These are phyloP conservation scores for Peltaster fructicola DNA, from an alignment of 2,329 filamentous ascomycete species.

Conservation along the genomic window DNA sequence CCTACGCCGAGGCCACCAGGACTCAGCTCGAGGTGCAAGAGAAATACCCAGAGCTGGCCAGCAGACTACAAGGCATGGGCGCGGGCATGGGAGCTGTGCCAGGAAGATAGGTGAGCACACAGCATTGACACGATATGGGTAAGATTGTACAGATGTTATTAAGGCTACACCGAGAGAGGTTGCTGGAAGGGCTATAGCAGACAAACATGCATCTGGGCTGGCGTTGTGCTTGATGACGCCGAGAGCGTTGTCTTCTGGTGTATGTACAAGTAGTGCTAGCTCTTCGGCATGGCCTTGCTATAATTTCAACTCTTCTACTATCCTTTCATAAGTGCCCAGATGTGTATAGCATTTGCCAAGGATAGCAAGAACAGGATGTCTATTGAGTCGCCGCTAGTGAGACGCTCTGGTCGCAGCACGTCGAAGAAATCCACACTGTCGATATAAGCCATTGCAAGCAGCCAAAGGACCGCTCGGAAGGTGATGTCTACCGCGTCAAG, in stretches of 20 bases:
- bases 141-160: no score
- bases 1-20: slow-evolving; percentile 89
- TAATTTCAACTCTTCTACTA: no score
- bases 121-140: no score
- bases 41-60: slow-evolving; percentile 34
- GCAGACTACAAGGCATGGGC: slow-evolving; percentile 29
- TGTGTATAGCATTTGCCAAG: slow-evolving; percentile 14
- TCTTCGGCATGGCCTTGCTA: no score
- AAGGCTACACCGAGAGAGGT: no score
- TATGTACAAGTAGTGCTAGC: no score
- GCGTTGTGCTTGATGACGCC: no score
- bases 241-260: no score
- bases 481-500: slow-evolving; percentile 14
- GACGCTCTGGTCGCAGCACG: slow-evolving; percentile 10
- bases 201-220: no score
- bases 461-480: slow-evolving; percentile 10
- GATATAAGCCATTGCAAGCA: slow-evolving; percentile 10
- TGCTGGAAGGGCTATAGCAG: no score
- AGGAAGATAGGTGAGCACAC: not conserved
- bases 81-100: slow-evolving; percentile 12
- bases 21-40: slow-evolving; percentile 67
- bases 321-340: slow-evolving; percentile 16
- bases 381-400: slow-evolving; percentile 7
- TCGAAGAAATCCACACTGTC: slow-evolving; percentile 10
- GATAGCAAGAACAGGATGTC: slow-evolving; percentile 6